A percentile compares a stretch with the other conserved stretches of the same genome.
Conservation (phyloP, 129 eudicot genomes). For the Chrysanthemum seticuspe region DNA sequence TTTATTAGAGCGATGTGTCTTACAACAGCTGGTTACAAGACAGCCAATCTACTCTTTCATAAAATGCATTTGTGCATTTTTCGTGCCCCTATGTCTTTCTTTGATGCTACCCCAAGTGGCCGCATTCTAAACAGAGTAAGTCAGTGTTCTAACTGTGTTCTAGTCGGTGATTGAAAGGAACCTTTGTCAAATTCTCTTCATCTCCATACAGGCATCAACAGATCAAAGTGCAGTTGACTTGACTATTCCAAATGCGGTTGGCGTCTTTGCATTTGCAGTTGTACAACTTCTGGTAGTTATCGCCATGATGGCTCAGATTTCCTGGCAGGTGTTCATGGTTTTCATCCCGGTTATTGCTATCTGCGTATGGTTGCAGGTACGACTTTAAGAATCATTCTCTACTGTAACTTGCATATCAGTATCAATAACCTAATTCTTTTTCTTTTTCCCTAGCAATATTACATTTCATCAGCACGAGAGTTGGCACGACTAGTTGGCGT, state of each 20-base stretch:
- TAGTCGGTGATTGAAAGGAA: background rate
- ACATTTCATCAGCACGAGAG: conserved; percentile 80
- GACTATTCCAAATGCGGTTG: conserved; percentile 51
- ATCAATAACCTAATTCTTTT: background rate
- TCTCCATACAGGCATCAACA: conserved; percentile 63
- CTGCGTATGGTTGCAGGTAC: conserved; percentile 83
- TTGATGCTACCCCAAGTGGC: conserved; percentile 90
- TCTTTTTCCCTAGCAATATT: conserved; percentile 54
- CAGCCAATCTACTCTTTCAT: conserved; percentile 63
- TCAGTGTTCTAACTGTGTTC: background rate
- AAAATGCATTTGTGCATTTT: conserved; percentile 70
- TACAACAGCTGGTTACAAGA: conserved; percentile 61
- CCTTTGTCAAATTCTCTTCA: background rate
- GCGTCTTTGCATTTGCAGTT: conserved; percentile 50
- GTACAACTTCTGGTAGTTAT: conserved; percentile 71
- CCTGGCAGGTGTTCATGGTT: conserved; percentile 82
- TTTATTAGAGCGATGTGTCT: conserved; percentile 55
- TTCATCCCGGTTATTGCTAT: conserved; percentile 61
- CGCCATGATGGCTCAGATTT: conserved; percentile 73
- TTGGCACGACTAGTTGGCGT: conserved; percentile 70
- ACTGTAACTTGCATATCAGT: background rate
- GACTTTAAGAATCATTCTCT: background rate
- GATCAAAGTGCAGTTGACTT: conserved; percentile 83
- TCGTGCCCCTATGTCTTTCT: conserved; percentile 90
- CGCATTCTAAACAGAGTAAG: conserved; percentile 84